phyloP scores from a whole-genome alignment of 2,329 filamentous ascomycete genomes.

The Aspergillus brasiliensis region DNA sequence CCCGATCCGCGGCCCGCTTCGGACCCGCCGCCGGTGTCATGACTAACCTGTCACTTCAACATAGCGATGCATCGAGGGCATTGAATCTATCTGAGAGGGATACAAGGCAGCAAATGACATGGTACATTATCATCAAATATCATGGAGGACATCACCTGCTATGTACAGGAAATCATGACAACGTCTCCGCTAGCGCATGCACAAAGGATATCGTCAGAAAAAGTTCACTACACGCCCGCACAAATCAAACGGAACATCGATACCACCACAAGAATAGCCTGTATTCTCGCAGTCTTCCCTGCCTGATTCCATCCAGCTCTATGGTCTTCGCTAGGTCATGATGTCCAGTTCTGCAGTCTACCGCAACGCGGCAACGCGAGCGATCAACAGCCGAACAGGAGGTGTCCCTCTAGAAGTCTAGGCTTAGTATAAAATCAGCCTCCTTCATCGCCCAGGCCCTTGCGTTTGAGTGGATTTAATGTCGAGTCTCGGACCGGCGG shows the following conservation, averaged over 20 bases:
- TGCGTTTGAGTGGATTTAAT: constrained; percentile 40
- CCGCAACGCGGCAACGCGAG: too few species aligned
- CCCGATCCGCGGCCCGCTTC: constrained; percentile 22
- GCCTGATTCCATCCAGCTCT: not conserved
- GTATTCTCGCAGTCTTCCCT: not conserved
- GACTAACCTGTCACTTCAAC: not conserved
- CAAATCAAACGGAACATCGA: not conserved
- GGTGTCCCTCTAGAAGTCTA: not conserved
- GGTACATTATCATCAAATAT: constrained; percentile 10
- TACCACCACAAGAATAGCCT: not conserved
- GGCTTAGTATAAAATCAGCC: not conserved
- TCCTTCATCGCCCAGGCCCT: constrained; percentile 24
- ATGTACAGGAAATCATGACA: constrained; percentile 15
- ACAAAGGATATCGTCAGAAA: constrained; percentile 1
- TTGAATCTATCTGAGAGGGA: not conserved
- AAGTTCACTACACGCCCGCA: not conserved
- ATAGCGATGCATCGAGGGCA: not conserved
- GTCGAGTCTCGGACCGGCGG: constrained; percentile 15
- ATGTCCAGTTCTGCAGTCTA: not conserved
- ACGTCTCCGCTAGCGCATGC: constrained; percentile 1
- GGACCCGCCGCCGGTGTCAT: not conserved
- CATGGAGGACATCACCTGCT: constrained; percentile 8
- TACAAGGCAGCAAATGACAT: not conserved
- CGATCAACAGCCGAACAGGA: too few species aligned
- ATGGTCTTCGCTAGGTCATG: not conserved